Evolutionary conservation across 2,329 filamentous ascomycete genomes (phyloP).

Genomic region (Aspergillus sclerotialis): DNA sequence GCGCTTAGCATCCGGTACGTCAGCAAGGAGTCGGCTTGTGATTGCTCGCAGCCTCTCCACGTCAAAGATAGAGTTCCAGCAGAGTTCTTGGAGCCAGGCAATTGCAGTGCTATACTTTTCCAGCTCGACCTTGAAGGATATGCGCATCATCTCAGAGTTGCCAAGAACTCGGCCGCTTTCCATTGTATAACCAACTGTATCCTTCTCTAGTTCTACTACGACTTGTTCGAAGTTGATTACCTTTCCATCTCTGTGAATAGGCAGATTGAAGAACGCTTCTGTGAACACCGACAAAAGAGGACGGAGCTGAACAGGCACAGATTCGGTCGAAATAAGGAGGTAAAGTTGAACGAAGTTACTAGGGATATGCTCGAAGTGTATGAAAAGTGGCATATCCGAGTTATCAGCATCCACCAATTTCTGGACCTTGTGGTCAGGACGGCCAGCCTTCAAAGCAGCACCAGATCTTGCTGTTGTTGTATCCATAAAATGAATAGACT

Average conservation of each 20-base stretch:
- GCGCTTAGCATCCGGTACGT: constrained; percentile 87
- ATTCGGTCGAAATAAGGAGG: constrained; percentile 70
- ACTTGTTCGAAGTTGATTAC: constrained; percentile 84
- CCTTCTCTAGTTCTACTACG: constrained; percentile 81
- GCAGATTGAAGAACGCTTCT: constrained; percentile 91
- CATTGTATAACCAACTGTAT: constrained; percentile 79
- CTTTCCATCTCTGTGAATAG: constrained; percentile 68
- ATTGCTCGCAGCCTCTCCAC: constrained; percentile 55
- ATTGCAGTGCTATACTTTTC: constrained; percentile 80
- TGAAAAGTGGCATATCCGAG: constrained; percentile 65
- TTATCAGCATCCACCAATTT: constrained; percentile 65
- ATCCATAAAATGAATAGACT: constrained; percentile 92
- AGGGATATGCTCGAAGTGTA: constrained; percentile 94
- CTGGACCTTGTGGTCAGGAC: constrained; percentile 63
- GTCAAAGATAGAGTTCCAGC: constrained; percentile 87
- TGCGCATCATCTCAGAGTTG: constrained; percentile 72
- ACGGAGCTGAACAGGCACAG: constrained; percentile 72
- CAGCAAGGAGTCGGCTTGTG: constrained; percentile 76
- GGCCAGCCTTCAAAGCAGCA: constrained; percentile 63
- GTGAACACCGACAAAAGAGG: constrained; percentile 78
- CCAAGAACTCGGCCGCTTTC: constrained; percentile 61
- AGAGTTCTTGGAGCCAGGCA: constrained; percentile 74
- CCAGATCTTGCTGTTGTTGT: constrained; percentile 80
- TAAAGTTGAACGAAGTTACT: constrained; percentile 87
- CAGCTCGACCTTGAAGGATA: constrained; percentile 79